Conservation (phyloP, 768 basidiomycete genomes). For the Tylopilus sp. region DNA sequence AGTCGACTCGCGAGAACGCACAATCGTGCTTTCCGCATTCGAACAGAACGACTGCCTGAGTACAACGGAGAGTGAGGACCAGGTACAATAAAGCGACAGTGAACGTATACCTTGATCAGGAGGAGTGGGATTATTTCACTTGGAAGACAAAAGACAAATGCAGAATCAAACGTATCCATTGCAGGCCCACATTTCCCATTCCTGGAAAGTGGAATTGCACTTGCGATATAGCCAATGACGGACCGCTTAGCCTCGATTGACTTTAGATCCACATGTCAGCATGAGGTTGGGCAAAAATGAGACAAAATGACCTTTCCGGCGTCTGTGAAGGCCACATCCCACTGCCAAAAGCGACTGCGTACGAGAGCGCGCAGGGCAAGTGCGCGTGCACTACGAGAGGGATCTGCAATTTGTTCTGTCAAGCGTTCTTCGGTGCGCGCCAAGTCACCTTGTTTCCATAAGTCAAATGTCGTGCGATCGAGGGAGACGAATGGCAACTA, state of each 20-base stretch:
- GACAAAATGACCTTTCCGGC: not conserved
- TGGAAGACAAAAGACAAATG: not conserved
- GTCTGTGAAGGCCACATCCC: not conserved
- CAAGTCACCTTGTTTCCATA: not conserved
- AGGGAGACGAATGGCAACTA: constrained; percentile 1
- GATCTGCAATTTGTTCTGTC: not conserved
- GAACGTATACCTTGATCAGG: constrained; percentile 3
- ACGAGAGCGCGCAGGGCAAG: constrained; percentile 2
- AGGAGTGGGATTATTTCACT: constrained; percentile 1
- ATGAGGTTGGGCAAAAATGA: too few species aligned
- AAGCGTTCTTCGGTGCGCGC: not conserved
- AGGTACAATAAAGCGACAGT: not conserved
- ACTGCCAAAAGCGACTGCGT: not conserved
- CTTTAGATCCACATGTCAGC: not conserved
- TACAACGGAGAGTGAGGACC: too few species aligned
- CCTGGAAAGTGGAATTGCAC: not conserved
- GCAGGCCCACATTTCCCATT: not conserved
- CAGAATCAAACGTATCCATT: constrained; percentile 2
- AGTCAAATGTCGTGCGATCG: not conserved
- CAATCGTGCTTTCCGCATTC: not conserved
- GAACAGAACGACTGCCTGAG: not conserved
- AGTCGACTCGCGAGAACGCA: not conserved
- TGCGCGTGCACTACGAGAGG: not conserved
- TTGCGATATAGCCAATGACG: constrained; percentile 9
- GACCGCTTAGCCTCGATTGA: constrained; percentile 7